These are phyloP conservation scores for Aureobasidium melanogenum DNA, from an alignment of 2,329 filamentous ascomycete genomes.

Conservation along the genomic window DNA sequence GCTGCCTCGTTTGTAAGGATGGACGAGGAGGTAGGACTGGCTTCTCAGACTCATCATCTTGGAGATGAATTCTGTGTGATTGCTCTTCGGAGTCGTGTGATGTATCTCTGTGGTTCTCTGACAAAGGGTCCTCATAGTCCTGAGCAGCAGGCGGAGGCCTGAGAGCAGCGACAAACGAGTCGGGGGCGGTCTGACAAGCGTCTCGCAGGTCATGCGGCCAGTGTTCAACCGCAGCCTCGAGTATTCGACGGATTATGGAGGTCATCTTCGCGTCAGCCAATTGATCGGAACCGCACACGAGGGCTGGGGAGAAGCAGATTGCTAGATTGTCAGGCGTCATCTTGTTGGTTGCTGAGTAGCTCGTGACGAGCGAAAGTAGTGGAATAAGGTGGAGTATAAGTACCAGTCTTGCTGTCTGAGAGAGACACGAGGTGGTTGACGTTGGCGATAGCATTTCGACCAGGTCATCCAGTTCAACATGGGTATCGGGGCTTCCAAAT, in stretches of 20 bases:
- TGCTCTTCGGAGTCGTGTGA: conserved; percentile 13
- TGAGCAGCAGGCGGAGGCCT: conserved; percentile 29
- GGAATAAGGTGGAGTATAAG: conserved; percentile 44
- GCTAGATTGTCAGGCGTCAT: conserved; percentile 47
- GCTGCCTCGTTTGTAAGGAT: neutral
- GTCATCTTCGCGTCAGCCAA: conserved; percentile 47
- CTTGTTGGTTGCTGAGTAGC: conserved; percentile 41
- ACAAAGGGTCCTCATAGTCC: conserved; percentile 42
- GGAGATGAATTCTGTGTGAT: conserved; percentile 33
- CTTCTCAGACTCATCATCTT: conserved; percentile 25
- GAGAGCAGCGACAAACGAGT: conserved; percentile 32
- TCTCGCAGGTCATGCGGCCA: conserved; percentile 37
- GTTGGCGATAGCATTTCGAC: conserved; percentile 37
- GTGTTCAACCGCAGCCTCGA: conserved; percentile 39
- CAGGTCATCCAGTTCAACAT: conserved; percentile 33
- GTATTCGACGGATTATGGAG: conserved; percentile 40
- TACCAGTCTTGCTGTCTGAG: conserved; percentile 38
- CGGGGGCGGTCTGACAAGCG: conserved; percentile 30
- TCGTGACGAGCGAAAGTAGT: conserved; percentile 39
- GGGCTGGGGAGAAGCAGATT: conserved; percentile 45
- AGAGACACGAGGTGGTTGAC: conserved; percentile 39
- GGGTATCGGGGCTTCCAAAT: conserved; percentile 31
- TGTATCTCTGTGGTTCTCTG: conserved; percentile 17
- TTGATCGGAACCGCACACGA: conserved; percentile 45
- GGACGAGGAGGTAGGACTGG: conserved; percentile 15